A percentile compares a stretch with the other conserved stretches of the same genome.
phyloP scores from a whole-genome alignment of 2,329 filamentous ascomycete genomes.

The Aspergillus sojae region DNA sequence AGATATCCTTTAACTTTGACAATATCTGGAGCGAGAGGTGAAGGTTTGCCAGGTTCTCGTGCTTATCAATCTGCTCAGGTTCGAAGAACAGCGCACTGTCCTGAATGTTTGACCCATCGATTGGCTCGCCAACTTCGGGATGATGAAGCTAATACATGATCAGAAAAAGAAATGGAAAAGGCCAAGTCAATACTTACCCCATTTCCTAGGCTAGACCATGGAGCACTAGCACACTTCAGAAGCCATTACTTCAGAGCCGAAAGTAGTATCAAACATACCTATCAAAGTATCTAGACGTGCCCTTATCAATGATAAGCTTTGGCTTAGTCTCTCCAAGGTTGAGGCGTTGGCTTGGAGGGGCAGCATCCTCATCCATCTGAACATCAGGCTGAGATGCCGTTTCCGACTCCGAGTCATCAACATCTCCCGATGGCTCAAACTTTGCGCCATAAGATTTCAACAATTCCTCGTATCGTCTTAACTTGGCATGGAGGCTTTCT shows the following conservation, averaged over 20 bases:
- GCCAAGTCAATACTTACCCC: background rate
- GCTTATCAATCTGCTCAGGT: background rate
- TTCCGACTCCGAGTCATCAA: background rate
- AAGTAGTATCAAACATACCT: background rate
- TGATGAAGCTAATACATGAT: background rate
- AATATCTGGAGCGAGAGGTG: background rate
- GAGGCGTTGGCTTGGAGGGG: background rate
- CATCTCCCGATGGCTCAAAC: background rate
- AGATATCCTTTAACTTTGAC: slow-evolving; percentile 10
- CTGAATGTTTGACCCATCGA: background rate
- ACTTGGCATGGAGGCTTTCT: background rate
- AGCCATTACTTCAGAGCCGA: background rate
- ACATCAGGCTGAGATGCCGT: background rate
- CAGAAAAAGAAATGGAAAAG: background rate
- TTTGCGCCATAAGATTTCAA: background rate
- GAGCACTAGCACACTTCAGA: background rate
- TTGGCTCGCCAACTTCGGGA: background rate
- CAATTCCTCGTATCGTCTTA: background rate
- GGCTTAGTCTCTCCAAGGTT: background rate
- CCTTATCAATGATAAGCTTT: background rate
- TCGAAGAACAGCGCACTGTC: background rate
- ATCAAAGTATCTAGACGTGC: background rate
- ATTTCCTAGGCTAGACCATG: background rate
- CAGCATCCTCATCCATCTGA: background rate
- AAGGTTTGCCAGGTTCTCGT: background rate